Conservation (phyloP, 78 protist species). For the Guillardia theta region DNA sequence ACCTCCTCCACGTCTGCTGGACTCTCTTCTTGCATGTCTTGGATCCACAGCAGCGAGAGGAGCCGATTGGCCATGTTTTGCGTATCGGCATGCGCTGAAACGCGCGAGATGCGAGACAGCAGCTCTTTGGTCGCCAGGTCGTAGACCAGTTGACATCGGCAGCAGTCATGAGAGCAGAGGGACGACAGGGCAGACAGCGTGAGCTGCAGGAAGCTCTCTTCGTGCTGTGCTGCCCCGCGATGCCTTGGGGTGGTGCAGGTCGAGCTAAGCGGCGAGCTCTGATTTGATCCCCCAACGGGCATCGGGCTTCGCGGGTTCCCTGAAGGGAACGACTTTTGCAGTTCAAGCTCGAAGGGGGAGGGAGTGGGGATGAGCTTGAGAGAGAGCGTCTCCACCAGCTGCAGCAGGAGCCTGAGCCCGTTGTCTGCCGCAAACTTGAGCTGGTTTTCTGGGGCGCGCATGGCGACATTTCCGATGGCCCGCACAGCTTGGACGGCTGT, state of each 20-base stretch:
- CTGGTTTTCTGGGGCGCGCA: conserved; percentile 26
- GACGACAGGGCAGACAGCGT: background rate
- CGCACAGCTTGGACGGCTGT: background rate
- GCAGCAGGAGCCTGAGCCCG: background rate
- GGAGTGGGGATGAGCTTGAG: background rate
- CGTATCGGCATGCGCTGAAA: background rate
- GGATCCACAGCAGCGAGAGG: background rate
- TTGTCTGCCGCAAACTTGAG: conserved; percentile 2
- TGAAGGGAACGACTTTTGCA: background rate
- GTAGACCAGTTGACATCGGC: background rate
- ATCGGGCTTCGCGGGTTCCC: too few relatives aligned
- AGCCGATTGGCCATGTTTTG: background rate
- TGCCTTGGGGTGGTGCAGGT: background rate
- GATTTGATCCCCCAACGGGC: too few relatives aligned
- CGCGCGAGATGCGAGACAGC: background rate
- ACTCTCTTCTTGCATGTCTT: background rate
- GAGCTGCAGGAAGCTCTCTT: background rate
- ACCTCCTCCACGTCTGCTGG: background rate
- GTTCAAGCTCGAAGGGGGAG: background rate
- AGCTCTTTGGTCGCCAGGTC: background rate
- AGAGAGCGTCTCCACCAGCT: background rate
- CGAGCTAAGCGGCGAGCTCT: background rate
- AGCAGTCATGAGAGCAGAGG: background rate
- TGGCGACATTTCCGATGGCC: background rate
- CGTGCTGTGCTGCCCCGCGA: background rate